Percentiles rank a stretch among this genome's conserved stretches.
These are phyloP conservation scores for Corynespora cassiicola DNA, from an alignment of 2,329 filamentous ascomycete species.

Conservation along the genomic window DNA sequence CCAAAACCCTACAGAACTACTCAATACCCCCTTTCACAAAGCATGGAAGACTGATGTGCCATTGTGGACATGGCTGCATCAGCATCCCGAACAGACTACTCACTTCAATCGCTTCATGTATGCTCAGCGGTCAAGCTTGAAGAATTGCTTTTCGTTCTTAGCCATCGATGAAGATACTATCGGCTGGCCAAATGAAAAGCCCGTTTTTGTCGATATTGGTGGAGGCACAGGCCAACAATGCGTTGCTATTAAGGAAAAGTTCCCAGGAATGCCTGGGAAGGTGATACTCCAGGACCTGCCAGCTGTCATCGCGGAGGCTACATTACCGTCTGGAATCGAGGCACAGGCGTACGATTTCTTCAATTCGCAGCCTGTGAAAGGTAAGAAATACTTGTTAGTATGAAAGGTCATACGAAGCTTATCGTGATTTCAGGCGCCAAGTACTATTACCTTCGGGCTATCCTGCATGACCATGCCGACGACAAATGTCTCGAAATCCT, in stretches of 20 bases:
- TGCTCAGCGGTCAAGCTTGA: slow-evolving; percentile 7
- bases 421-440: slow-evolving; percentile 26
- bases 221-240: slow-evolving; percentile 17
- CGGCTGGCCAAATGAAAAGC: slow-evolving; percentile 2
- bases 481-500: slow-evolving; percentile 44
- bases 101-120: slow-evolving; percentile 13
- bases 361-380: slow-evolving; percentile 6
- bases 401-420: not conserved
- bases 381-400: slow-evolving; percentile 1
- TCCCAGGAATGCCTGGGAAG: slow-evolving; percentile 4
- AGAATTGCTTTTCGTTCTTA: slow-evolving; percentile 4
- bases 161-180: slow-evolving; percentile 1
- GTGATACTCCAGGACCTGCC: slow-evolving; percentile 13
- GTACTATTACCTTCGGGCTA: slow-evolving; percentile 47
- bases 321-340: not conserved
- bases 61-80: slow-evolving; percentile 6
- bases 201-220: slow-evolving; percentile 17
- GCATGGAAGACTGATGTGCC: slow-evolving; percentile 6
- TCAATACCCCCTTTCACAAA: slow-evolving; percentile 5
- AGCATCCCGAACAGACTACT: slow-evolving; percentile 2
- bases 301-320: slow-evolving; percentile 1
- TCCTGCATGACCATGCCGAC: slow-evolving; percentile 51
- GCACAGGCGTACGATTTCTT: slow-evolving; percentile 8
- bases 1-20: slow-evolving; percentile 4
- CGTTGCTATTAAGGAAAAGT: slow-evolving; percentile 3